Evolutionary conservation across 345 rosid genomes (phyloP), one percentile per base, ranked within the genome.

Genomic region (Populus alba): DNA sequence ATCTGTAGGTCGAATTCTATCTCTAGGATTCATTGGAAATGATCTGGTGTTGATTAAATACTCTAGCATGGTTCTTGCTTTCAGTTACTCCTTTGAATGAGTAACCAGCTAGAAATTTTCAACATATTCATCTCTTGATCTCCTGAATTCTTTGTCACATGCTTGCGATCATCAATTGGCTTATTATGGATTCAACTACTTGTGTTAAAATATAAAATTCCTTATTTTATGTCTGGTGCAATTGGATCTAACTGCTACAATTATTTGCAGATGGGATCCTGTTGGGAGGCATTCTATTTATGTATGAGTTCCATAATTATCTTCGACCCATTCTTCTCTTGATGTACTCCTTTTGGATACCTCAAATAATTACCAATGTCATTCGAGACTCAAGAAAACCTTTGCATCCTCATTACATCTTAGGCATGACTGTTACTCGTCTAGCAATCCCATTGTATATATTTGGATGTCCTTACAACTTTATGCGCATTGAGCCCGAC

Each of bases 341-440:
- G 29, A 82, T 92, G 85, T 92, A 96, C 85, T 92, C 97, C 72
- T 96, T 94, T 79, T 96, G 99, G 99, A 86, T 94, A 83, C 99
- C 98, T 49, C 98, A 94, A 80, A 92, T 94, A 77, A 77, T 94
- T 75, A 92, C 91, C 75, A 96, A 94, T 75, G 89, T 92, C 39
- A 81, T 90, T 78, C 93, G 98, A 66, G 98, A 96, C 86, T 91
- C 97, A 43, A 90, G 99, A 89, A 96, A 94, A 85, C 92, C 98
- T 78, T 81, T 96, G 93, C 97, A 96, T 81, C 99, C 99, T 65
- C 84, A 91, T 85, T 96, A 92, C 84, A 89, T 96, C 79, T 55
- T 96, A 74, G 99, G 99, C 87, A 92, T 94, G 89, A 89, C 93
- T 31, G 75, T 94, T 59, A 91, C 99, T 80, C 95, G 99, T 68